Conservation (phyloP, 2,329 filamentous ascomycete species). For the Aureobasidium sp. region DNA sequence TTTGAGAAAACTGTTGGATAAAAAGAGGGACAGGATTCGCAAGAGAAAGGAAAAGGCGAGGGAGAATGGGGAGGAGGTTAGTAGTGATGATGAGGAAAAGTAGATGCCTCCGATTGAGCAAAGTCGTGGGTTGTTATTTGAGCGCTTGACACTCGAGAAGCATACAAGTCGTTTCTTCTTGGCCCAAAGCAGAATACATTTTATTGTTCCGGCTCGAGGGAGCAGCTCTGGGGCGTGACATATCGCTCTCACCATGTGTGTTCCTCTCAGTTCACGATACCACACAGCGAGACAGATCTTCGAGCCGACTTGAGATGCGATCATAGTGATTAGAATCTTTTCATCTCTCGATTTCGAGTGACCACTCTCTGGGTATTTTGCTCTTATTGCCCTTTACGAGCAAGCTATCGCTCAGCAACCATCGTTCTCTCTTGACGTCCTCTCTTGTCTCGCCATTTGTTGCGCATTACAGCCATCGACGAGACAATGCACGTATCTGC, state of each 20-base stretch:
- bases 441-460: neutral
- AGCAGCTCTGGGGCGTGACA: too few relatives aligned
- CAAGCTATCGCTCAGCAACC: neutral
- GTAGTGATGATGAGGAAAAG: slow-evolving; percentile 16
- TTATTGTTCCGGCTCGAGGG: too few relatives aligned
- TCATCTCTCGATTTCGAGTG: neutral
- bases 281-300: too few relatives aligned
- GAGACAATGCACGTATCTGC: neutral
- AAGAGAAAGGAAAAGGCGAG: slow-evolving; percentile 16
- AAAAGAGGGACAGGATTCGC: slow-evolving; percentile 50
- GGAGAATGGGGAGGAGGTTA: slow-evolving; percentile 17
- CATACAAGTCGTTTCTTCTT: neutral
- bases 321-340: neutral
- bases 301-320: neutral
- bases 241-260: too few relatives aligned
- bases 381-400: neutral
- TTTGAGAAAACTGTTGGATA: slow-evolving; percentile 69
- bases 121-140: too few relatives aligned
- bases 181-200: neutral
- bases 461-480: neutral
- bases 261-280: too few relatives aligned
- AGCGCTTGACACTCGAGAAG: neutral
- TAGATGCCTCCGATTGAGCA: neutral
- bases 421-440: neutral
- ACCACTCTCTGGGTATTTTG: neutral